phyloP scores from a whole-genome alignment of 768 basidiomycete genomes.

The Ramaria rubella region DNA sequence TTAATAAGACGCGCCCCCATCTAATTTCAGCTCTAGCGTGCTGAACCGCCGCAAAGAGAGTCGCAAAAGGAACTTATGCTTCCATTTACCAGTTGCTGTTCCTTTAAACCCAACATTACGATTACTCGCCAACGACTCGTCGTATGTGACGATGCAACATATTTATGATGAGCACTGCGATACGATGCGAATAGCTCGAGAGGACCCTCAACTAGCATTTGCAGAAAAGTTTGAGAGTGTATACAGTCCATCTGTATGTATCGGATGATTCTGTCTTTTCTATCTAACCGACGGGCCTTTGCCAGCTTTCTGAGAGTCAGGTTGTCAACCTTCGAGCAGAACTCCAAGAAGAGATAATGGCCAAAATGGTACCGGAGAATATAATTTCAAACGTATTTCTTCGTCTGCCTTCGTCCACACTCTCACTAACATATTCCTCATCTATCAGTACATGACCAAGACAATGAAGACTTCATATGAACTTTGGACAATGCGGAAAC shows the following conservation, averaged over 20 bases:
- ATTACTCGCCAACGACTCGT: constrained; percentile 85
- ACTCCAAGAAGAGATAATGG: constrained; percentile 77
- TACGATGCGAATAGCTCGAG: constrained; percentile 64
- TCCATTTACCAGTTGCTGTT: constrained; percentile 85
- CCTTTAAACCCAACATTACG: constrained; percentile 80
- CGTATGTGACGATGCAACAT: constrained; percentile 86
- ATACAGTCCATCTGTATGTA: constrained; percentile 7
- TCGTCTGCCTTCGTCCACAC: constrained; percentile 4
- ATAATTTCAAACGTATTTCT: constrained; percentile 65
- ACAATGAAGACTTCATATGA: constrained; percentile 80
- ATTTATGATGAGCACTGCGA: constrained; percentile 90
- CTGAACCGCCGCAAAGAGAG: constrained; percentile 85
- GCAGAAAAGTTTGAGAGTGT: constrained; percentile 79
- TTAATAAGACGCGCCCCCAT: background rate
- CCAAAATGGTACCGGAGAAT: constrained; percentile 87
- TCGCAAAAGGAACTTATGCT: constrained; percentile 82
- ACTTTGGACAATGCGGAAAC: constrained; percentile 96
- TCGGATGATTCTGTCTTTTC: background rate
- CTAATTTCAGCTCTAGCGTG: constrained; percentile 43
- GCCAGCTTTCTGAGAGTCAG: constrained; percentile 27
- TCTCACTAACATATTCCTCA: background rate
- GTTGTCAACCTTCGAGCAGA: constrained; percentile 70
- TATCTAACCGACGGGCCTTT: background rate
- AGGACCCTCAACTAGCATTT: constrained; percentile 81
- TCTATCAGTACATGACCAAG: constrained; percentile 75